Conservation (phyloP, 163 green algal genomes). For the Picocystis sp. region DNA sequence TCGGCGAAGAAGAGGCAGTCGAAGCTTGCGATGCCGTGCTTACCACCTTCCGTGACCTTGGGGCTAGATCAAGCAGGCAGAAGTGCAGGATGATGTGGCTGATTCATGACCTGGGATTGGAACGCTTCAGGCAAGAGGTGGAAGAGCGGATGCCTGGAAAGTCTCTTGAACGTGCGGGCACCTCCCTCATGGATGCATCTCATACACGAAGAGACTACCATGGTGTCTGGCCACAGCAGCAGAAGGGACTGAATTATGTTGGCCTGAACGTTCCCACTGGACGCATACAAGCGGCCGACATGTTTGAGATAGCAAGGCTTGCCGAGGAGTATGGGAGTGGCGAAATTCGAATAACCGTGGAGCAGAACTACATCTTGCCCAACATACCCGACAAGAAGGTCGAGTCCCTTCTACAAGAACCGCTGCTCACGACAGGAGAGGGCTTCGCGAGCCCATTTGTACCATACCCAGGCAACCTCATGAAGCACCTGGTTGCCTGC, state of each 20-base stretch:
- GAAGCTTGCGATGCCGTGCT: constrained; percentile 70
- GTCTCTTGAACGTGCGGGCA: constrained; percentile 8
- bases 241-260: constrained; percentile 48
- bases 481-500: constrained; percentile 71
- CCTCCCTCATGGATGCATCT: constrained; percentile 17
- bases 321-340: constrained; percentile 65
- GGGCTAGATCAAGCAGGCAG: constrained; percentile 58
- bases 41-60: constrained; percentile 58
- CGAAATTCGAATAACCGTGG: constrained; percentile 76
- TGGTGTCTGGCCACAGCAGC: constrained; percentile 83
- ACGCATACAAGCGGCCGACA: constrained; percentile 50
- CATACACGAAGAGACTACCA: constrained; percentile 21
- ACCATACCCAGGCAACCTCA: constrained; percentile 24
- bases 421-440: constrained; percentile 13
- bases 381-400: constrained; percentile 70
- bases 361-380: constrained; percentile 86
- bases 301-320: constrained; percentile 32
- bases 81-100: constrained; percentile 91
- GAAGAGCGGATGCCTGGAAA: constrained; percentile 22
- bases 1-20: constrained; percentile 58
- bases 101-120: constrained; percentile 78
- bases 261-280: constrained; percentile 67
- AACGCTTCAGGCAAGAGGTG: constrained; percentile 54
- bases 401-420: constrained; percentile 38
- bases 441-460: constrained; percentile 5